A percentile compares a stretch with the other conserved stretches of the same genome.
Conservation (phyloP, 169 alveolate species). For the Eimeria maxima region DNA sequence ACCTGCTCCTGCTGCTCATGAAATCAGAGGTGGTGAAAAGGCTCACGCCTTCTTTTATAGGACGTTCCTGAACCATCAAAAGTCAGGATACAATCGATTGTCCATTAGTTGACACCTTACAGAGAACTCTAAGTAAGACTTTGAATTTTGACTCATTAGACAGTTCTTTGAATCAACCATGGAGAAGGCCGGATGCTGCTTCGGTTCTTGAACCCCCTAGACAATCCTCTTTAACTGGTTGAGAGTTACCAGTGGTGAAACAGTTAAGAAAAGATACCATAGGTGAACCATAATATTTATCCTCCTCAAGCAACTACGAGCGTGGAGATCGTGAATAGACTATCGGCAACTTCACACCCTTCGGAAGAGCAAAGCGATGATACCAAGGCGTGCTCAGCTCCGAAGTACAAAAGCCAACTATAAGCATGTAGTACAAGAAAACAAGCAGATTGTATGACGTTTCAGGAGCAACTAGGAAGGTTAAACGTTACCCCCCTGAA, state of each 20-base stretch:
- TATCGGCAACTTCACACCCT: conserved; percentile 13
- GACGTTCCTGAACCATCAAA: not conserved
- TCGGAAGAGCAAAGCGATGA: not conserved
- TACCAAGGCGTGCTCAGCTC: not conserved
- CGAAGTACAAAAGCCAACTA: not conserved
- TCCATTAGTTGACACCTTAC: not conserved
- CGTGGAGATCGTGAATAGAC: not conserved
- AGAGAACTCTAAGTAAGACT: not conserved
- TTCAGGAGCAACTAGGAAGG: conserved; percentile 25
- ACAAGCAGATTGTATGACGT: not conserved
- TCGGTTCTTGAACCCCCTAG: not conserved
- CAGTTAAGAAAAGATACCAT: not conserved
- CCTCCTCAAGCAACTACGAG: not conserved
- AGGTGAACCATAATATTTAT: not conserved
- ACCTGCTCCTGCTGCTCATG: conserved; percentile 49
- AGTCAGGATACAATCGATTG: not conserved
- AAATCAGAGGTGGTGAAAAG: not conserved
- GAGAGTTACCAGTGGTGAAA: not conserved
- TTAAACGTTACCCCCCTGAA: not conserved
- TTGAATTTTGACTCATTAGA: not conserved
- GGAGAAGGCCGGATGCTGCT: conserved; percentile 9
- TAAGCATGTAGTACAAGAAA: not conserved
- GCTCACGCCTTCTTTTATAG: not conserved
- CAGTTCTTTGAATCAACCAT: not conserved
- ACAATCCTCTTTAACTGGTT: not conserved